Evolutionary conservation across 805 yeast genomes (phyloP), one percentile per base, ranked within the genome.

Genomic region (Pichia heedii): DNA sequence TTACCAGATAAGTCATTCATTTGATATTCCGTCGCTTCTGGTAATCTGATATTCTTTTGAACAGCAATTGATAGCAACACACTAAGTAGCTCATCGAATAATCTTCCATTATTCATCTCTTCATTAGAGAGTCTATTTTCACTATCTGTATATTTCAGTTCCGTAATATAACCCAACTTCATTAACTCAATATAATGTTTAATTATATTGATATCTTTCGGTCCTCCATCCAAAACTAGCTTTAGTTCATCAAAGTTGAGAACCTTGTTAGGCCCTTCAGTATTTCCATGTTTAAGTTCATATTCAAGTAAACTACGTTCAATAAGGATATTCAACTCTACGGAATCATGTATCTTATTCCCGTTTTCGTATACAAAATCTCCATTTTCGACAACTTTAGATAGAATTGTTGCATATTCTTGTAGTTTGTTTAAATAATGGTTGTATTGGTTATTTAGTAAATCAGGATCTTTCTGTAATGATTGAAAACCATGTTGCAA

Each of bases 51-150:
- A 47, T 60, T 61, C 37, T 62, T 59, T 43, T 69, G 71, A 9
- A 68, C 74, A 0, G 78, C 70, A 8, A 68, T 54, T 0, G 76
- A 66, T 27, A 71, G 72, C 12, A 75, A 61, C 37, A 72, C 71
- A 1, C 76, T 59, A 22, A 73, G 67, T 22, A 76, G 50, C 18
- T 65, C 64, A 40, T 74, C 79, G 9, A 32, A 11, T 2, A 18
- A n/a, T 16, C 34, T 32, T 32, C 16, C 34, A 32, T 32, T 32
- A n/a, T 8, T 24, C 10, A 8, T 16, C 8, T 8, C 20, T 9
- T 32, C 48, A 73, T 58, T 5, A 67, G 50, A 19, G 50, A 45
- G 47, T 37, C 34, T 32, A n/a, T 5, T 29, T n/a, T 5, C 20
- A 32, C 16, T 32, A 2, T 6, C 16, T 6, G 34, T 16, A 9